phyloP scores from a whole-genome alignment of 2,329 filamentous ascomycete species.

The Drechslera avenae region DNA sequence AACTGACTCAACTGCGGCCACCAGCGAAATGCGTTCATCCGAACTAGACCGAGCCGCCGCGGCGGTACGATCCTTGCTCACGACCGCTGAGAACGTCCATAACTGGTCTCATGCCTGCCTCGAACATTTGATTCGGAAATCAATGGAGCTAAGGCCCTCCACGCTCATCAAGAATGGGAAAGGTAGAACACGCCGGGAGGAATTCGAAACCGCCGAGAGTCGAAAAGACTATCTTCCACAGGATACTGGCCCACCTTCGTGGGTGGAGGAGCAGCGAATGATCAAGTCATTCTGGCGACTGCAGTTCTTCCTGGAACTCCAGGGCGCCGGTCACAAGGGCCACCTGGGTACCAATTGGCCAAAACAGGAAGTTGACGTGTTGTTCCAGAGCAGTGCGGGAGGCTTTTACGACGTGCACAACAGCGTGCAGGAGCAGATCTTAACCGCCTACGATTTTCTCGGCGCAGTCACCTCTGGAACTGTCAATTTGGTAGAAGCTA shows the following conservation, averaged over 20 bases:
- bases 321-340: constrained; percentile 5
- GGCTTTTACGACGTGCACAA: not conserved
- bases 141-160: constrained; percentile 7
- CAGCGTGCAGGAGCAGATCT: not conserved
- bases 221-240: constrained; percentile 12
- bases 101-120: constrained; percentile 14
- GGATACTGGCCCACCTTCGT: constrained; percentile 11
- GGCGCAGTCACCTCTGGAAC: constrained; percentile 1
- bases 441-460: constrained; percentile 6
- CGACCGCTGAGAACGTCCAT: constrained; percentile 7
- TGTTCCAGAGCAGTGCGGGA: not conserved
- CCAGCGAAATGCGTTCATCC: not conserved
- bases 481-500: not conserved
- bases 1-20: not conserved
- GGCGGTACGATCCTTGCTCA: constrained; percentile 7
- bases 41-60: constrained; percentile 2
- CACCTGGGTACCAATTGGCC: not conserved
- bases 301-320: constrained; percentile 13
- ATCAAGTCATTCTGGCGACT: constrained; percentile 12
- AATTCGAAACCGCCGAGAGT: constrained; percentile 12
- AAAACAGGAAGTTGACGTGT: not conserved
- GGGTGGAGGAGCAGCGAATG: constrained; percentile 13
- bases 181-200: not conserved
- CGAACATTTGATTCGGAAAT: constrained; percentile 14
- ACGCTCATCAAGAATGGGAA: constrained; percentile 2